Percentiles rank a stretch among this genome's conserved stretches.
Conservation (phyloP, 2,329 filamentous ascomycete genomes). For the Xylaria sp. region DNA sequence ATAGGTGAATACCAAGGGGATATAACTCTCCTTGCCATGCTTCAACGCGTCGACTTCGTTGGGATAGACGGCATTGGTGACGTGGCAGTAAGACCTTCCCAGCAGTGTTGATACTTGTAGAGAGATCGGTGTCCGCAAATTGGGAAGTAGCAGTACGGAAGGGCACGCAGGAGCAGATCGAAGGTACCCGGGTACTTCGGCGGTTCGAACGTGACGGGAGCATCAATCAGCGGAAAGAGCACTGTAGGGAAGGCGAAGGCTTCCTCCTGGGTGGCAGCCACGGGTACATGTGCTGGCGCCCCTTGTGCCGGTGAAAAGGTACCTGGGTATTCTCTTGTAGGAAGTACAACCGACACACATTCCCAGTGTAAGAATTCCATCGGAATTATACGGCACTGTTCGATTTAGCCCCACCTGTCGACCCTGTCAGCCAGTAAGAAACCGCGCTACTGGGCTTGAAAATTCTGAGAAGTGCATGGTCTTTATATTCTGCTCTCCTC, state of each 20-base stretch:
- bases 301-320: neutral
- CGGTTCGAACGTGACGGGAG: too few relatives aligned
- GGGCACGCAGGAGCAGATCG: too few relatives aligned
- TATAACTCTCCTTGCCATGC: neutral
- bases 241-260: neutral
- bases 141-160: too few relatives aligned
- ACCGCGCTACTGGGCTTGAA: constrained; percentile 1
- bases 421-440: neutral
- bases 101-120: neutral
- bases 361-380: neutral
- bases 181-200: too few relatives aligned
- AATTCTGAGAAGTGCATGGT: neutral
- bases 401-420: neutral
- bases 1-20: too few relatives aligned
- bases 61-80: neutral
- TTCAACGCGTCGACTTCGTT: neutral
- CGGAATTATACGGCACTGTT: constrained; percentile 1
- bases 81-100: neutral
- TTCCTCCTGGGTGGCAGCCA: neutral
- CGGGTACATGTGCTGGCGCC: neutral
- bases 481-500: neutral
- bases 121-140: too few relatives aligned
- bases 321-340: neutral
- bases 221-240: too few relatives aligned
- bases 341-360: neutral